Evolutionary conservation across 192 early-diverging fungal genomes (phyloP).

Genomic region (Ambispora gerdemannii): DNA sequence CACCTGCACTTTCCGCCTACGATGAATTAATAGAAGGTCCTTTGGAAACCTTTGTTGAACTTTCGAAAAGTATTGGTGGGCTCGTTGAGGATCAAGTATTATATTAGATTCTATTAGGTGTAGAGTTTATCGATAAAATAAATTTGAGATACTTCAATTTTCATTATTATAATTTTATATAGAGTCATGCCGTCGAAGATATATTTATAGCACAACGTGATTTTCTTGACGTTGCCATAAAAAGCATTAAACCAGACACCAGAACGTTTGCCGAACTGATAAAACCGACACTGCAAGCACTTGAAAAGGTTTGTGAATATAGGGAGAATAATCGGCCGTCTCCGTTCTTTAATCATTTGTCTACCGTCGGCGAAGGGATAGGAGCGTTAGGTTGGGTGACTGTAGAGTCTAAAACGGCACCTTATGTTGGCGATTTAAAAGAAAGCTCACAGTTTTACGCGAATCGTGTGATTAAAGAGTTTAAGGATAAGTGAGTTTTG

Average conservation of each 20-base stretch:
- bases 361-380: conserved; percentile 83
- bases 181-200: conserved; percentile 58
- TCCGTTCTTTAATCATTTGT: conserved; percentile 76
- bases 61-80: conserved; percentile 52
- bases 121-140: too few species aligned
- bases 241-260: conserved; percentile 73
- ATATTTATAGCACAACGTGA: conserved; percentile 69
- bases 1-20: conserved; percentile 52
- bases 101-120: conserved; percentile 29
- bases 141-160: neutral
- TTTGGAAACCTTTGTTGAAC: conserved; percentile 45
- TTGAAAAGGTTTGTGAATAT: conserved; percentile 64
- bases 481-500: conserved; percentile 73
- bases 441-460: conserved; percentile 90
- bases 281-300: conserved; percentile 62
- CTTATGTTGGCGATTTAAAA: conserved; percentile 84
- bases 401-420: conserved; percentile 81
- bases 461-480: conserved; percentile 86
- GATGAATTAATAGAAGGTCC: conserved; percentile 48
- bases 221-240: conserved; percentile 70
- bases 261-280: conserved; percentile 61
- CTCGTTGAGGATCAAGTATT: conserved; percentile 57
- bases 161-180: neutral
- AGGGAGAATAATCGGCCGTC: conserved; percentile 77
- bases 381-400: conserved; percentile 91